Percentiles rank a stretch among this genome's conserved stretches.
Conservation (phyloP, 208 protist species). For the Crithidia expoeki region DNA sequence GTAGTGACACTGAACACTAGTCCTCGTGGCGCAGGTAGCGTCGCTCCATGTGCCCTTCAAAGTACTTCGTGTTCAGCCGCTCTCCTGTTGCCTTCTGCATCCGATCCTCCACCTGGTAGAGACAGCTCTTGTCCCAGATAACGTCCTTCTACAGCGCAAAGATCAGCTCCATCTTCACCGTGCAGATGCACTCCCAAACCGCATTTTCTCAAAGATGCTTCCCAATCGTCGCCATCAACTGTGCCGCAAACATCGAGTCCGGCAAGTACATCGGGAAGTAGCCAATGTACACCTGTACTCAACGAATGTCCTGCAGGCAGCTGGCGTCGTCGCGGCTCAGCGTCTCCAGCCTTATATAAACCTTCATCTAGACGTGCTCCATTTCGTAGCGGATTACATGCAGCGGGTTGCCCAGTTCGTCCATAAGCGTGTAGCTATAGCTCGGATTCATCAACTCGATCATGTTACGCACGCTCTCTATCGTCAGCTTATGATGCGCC, state of each 20-base stretch:
- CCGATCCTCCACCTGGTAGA: conserved; percentile 65
- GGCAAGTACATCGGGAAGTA: conserved; percentile 88
- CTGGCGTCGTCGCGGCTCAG: conserved; percentile 71
- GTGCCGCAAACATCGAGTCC: conserved; percentile 75
- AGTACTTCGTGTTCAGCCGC: conserved; percentile 59
- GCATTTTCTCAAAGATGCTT: conserved; percentile 46
- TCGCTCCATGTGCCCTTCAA: conserved; percentile 71
- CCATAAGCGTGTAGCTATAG: conserved; percentile 73
- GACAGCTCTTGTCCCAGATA: conserved; percentile 54
- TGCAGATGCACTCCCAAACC: conserved; percentile 50
- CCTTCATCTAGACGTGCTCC: conserved; percentile 84
- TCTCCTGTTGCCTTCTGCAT: conserved; percentile 74
- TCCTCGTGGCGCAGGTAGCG: conserved; percentile 64
- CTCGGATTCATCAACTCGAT: conserved; percentile 47
- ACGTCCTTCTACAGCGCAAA: conserved; percentile 53
- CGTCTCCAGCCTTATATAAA: conserved; percentile 77
- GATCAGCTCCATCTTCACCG: conserved; percentile 56
- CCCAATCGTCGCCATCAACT: conserved; percentile 66
- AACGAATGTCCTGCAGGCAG: conserved; percentile 91
- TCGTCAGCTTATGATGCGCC: conserved; percentile 42
- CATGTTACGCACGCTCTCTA: conserved; percentile 19
- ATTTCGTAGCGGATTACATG: conserved; percentile 89
- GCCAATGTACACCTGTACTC: conserved; percentile 55
- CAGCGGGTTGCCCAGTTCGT: conserved; percentile 88
- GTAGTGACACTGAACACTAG: conserved; percentile 9